phyloP scores from a whole-genome alignment of 768 basidiomycete species.

The Lentinus tigrinus region DNA sequence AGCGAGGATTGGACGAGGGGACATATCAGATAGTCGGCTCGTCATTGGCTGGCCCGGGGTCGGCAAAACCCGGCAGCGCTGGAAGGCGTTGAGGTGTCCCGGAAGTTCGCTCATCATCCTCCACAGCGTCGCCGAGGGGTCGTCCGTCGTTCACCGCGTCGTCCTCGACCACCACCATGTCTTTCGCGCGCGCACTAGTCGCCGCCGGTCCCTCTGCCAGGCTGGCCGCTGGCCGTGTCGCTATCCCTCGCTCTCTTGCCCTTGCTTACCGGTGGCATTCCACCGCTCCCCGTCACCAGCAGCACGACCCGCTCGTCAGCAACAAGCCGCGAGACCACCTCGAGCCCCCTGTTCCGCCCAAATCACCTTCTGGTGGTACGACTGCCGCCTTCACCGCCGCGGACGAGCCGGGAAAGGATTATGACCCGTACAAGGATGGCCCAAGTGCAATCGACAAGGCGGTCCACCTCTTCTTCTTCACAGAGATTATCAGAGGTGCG shows the following conservation, averaged over 20 bases:
- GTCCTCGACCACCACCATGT: conserved; percentile 52
- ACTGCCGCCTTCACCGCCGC: conserved; percentile 36
- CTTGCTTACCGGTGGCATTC: conserved; percentile 54
- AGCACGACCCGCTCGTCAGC: conserved; percentile 23
- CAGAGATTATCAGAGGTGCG: conserved; percentile 93
- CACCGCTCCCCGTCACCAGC: conserved; percentile 29
- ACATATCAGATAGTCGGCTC: conserved; percentile 26
- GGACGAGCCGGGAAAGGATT: conserved; percentile 48
- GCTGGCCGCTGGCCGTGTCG: conserved; percentile 31
- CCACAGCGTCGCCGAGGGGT: conserved; percentile 21
- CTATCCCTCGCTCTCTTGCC: conserved; percentile 31
- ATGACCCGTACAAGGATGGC: conserved; percentile 73
- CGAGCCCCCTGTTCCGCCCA: neutral
- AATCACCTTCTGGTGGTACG: conserved; percentile 9
- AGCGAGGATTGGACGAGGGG: conserved; percentile 4
- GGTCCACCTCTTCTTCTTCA: conserved; percentile 96
- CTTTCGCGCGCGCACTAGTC: conserved; percentile 52
- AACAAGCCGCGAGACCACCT: conserved; percentile 21
- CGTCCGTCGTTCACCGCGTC: conserved; percentile 32
- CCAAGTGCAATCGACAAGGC: conserved; percentile 95
- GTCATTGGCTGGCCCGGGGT: conserved; percentile 45
- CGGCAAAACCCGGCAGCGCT: conserved; percentile 28
- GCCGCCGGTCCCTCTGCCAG: conserved; percentile 53
- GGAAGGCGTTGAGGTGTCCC: conserved; percentile 25
- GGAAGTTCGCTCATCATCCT: conserved; percentile 19